Percentiles rank a stretch among this genome's conserved stretches.
Conservation (phyloP, 345 rosid genomes). For the Salix brachista region DNA sequence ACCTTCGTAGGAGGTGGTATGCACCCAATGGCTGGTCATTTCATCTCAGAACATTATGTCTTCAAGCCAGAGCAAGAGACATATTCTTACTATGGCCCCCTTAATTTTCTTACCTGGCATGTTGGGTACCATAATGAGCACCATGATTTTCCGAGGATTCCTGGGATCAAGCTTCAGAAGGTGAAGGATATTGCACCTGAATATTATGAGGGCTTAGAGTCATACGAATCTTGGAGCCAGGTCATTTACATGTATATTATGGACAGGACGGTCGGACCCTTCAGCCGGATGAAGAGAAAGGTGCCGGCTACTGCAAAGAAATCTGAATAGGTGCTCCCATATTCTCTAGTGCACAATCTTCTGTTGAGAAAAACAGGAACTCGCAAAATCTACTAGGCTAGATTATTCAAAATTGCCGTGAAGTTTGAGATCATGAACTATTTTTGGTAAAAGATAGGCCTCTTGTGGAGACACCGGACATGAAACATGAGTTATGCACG, state of each 20-base stretch:
- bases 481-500: neutral
- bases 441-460: too few relatives aligned
- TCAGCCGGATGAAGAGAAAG: slow-evolving; percentile 85
- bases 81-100: slow-evolving; percentile 81
- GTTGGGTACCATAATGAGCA: slow-evolving; percentile 93
- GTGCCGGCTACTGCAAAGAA: slow-evolving; percentile 36
- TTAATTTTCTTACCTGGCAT: slow-evolving; percentile 71
- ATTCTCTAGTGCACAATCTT: neutral
- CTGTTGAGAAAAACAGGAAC: neutral
- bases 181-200: slow-evolving; percentile 86
- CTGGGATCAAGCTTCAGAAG: slow-evolving; percentile 71
- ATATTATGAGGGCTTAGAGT: slow-evolving; percentile 55
- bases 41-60: slow-evolving; percentile 82
- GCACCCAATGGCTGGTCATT: slow-evolving; percentile 93
- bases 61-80: slow-evolving; percentile 83
- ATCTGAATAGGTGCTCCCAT: slow-evolving; percentile 38
- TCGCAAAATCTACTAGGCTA: too few relatives aligned
- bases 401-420: too few relatives aligned
- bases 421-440: too few relatives aligned
- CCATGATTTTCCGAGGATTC: slow-evolving; percentile 88
- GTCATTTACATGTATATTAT: slow-evolving; percentile 78
- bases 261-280: slow-evolving; percentile 69
- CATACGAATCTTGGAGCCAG: slow-evolving; percentile 80
- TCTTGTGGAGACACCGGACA: neutral
- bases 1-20: slow-evolving; percentile 90